Percentiles rank a stretch among this genome's conserved stretches.
Evolutionary conservation across 768 basidiomycete species (phyloP).

Genomic region (Bullera alba): DNA sequence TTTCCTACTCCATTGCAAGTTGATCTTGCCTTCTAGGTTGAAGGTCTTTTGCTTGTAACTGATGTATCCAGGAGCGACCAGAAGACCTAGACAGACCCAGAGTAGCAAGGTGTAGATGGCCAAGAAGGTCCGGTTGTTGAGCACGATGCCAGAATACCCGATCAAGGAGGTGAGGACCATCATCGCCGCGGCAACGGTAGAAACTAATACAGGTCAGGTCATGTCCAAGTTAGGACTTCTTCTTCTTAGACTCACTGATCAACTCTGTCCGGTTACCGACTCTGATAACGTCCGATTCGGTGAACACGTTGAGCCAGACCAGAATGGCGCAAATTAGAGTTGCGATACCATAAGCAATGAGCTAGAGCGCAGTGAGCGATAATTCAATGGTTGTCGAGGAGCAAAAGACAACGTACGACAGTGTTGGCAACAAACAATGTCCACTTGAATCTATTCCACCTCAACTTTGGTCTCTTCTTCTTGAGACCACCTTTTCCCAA

Average conservation of each 20-base stretch:
- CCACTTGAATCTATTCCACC: conserved; percentile 86
- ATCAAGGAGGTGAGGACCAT: conserved; percentile 61
- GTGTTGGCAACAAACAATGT: conserved; percentile 61
- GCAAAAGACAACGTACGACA: conserved; percentile 47
- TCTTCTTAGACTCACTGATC: conserved; percentile 46
- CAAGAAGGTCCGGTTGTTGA: conserved; percentile 77
- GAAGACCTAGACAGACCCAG: conserved; percentile 65
- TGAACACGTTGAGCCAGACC: conserved; percentile 71
- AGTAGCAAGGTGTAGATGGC: conserved; percentile 64
- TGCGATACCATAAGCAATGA: conserved; percentile 58
- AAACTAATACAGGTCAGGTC: conserved; percentile 47
- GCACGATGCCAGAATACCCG: conserved; percentile 71
- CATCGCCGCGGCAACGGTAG: conserved; percentile 59
- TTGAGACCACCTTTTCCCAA: conserved; percentile 49
- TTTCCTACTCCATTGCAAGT: conserved; percentile 63
- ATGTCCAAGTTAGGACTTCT: too few relatives aligned
- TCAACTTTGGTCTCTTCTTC: conserved; percentile 51
- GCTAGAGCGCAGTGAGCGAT: conserved; percentile 41
- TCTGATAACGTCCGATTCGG: conserved; percentile 62
- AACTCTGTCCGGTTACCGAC: conserved; percentile 64
- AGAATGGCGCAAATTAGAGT: conserved; percentile 62
- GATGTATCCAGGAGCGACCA: conserved; percentile 69
- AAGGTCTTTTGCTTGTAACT: conserved; percentile 67
- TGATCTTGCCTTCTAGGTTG: conserved; percentile 76
- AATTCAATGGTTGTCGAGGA: neutral